These are phyloP conservation scores for Asterochloris sp. DNA, from an alignment of 139 green algal genomes.

Conservation along the genomic window DNA sequence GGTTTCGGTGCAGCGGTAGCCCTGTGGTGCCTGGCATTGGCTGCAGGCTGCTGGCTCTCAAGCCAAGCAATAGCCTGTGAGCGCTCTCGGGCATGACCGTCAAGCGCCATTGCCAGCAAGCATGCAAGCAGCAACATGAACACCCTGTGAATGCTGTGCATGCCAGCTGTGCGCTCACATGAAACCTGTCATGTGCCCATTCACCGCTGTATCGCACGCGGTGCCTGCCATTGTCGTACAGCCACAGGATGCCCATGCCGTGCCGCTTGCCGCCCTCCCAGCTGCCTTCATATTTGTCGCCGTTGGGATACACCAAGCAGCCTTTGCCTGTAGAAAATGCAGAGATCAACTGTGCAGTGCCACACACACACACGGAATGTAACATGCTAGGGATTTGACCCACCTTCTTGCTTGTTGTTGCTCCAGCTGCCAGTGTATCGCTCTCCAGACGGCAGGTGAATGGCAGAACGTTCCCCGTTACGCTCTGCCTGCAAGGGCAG, in stretches of 20 bases:
- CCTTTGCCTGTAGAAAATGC: not conserved
- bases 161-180: not conserved
- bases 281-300: constrained; percentile 20
- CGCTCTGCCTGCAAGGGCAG: too few species aligned
- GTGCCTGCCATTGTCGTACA: constrained; percentile 25
- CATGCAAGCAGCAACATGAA: not conserved
- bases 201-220: constrained; percentile 36
- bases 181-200: constrained; percentile 27
- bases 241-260: constrained; percentile 31
- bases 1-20: not conserved
- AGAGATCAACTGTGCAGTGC: not conserved
- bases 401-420: constrained; percentile 15
- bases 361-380: not conserved
- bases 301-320: not conserved
- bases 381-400: not conserved
- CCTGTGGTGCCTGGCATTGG: not conserved
- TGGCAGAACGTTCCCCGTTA: too few species aligned
- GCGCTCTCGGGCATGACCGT: not conserved
- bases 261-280: constrained; percentile 11
- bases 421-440: not conserved
- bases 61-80: not conserved
- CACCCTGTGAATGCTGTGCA: not conserved
- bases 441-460: not conserved
- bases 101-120: not conserved
- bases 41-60: not conserved